A percentile compares a stretch with the other conserved stretches of the same genome.
Evolutionary conservation across 805 yeast genomes (phyloP).

Genomic region (Pichia scutulata): DNA sequence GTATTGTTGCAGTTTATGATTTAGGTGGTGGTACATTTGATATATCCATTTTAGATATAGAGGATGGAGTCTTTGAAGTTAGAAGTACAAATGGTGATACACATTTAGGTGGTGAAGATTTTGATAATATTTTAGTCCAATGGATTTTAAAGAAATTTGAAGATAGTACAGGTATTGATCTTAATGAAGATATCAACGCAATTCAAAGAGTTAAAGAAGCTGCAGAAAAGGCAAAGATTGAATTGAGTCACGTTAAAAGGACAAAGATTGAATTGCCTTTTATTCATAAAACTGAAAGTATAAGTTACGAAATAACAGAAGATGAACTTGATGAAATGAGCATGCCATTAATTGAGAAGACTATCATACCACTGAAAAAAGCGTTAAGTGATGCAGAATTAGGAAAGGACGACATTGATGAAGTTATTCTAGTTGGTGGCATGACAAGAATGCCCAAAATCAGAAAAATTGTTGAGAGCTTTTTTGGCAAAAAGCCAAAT

Average conservation of each 20-base stretch:
- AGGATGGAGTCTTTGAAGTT: slow-evolving; percentile 95
- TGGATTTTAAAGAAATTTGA: slow-evolving; percentile 74
- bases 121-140: slow-evolving; percentile 76
- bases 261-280: slow-evolving; percentile 79
- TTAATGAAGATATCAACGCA: slow-evolving; percentile 62
- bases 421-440: slow-evolving; percentile 83
- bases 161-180: slow-evolving; percentile 56
- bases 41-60: slow-evolving; percentile 90
- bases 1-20: slow-evolving; percentile 84
- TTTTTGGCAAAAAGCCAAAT: slow-evolving; percentile 79
- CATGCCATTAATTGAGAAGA: slow-evolving; percentile 55
- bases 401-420: slow-evolving; percentile 58
- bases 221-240: slow-evolving; percentile 85
- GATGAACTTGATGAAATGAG: slow-evolving; percentile 44
- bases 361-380: slow-evolving; percentile 70
- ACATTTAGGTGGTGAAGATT: slow-evolving; percentile 86
- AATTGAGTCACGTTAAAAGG: slow-evolving; percentile 63
- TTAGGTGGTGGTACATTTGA: slow-evolving; percentile 98
- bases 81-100: slow-evolving; percentile 93
- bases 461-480: slow-evolving; percentile 61
- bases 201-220: slow-evolving; percentile 83
- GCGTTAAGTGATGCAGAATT: slow-evolving; percentile 77
- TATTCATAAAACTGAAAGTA: slow-evolving; percentile 46
- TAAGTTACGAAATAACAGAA: slow-evolving; percentile 40
- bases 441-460: slow-evolving; percentile 93